These are phyloP conservation scores for Murraya koenigii DNA, from an alignment of 345 rosid genomes.

Conservation along the genomic window DNA sequence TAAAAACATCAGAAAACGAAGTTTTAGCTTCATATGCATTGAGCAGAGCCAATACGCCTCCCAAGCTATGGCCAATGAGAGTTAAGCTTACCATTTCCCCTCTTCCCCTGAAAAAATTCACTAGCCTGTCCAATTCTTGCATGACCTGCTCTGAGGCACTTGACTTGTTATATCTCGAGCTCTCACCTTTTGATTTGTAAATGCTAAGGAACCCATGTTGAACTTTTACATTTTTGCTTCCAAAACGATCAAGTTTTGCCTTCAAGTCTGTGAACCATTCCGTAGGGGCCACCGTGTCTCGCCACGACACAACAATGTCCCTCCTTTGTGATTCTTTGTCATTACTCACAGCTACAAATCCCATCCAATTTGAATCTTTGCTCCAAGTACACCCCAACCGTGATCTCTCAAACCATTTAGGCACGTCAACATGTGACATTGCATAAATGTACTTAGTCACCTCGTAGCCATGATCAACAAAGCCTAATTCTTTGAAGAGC, in stretches of 20 bases:
- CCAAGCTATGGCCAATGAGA: conserved; percentile 44
- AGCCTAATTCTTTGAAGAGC: conserved; percentile 29
- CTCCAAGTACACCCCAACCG: conserved; percentile 25
- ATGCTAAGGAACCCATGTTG: conserved; percentile 40
- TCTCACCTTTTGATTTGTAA: conserved; percentile 34
- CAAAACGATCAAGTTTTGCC: conserved; percentile 27
- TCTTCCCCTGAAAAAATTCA: conserved; percentile 16
- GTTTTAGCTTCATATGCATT: conserved; percentile 44
- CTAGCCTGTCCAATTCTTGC: conserved; percentile 27
- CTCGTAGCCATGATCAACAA: conserved; percentile 27
- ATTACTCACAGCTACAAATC: conserved; percentile 37
- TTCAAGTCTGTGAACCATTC: conserved; percentile 42
- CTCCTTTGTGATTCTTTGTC: conserved; percentile 28
- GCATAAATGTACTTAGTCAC: conserved; percentile 41
- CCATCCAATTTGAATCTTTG: conserved; percentile 51
- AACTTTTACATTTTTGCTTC: conserved; percentile 24
- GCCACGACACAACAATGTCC: conserved; percentile 41
- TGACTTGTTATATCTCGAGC: conserved; percentile 37
- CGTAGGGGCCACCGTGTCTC: conserved; percentile 40
- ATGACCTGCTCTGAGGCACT: conserved; percentile 53
- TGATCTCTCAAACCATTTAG: conserved; percentile 35
- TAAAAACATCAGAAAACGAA: conserved; percentile 34
- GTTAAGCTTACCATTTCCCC: conserved; percentile 47
- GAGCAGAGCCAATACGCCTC: conserved; percentile 43
- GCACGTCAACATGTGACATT: conserved; percentile 38